phyloP scores from a whole-genome alignment of 371 early-diverging fungal species.

The Saksenaea oblongispora region DNA sequence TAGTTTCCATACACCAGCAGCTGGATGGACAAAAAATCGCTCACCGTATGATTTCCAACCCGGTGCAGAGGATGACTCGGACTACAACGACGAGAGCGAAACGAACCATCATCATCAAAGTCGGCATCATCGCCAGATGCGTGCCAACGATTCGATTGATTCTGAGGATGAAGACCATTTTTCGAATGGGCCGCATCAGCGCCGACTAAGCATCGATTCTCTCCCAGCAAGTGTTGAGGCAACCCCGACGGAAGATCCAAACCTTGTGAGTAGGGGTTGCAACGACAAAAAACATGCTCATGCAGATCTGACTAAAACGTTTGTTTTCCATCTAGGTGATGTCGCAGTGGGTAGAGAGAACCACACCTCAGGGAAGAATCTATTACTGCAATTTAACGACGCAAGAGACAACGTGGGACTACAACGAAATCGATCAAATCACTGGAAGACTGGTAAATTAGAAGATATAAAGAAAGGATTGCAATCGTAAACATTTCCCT shows the following conservation, averaged over 20 bases:
- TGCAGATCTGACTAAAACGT: not conserved
- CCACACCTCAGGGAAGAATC: slow-evolving; percentile 60
- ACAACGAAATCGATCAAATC: slow-evolving; percentile 39
- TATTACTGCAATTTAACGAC: slow-evolving; percentile 85
- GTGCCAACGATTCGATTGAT: not conserved
- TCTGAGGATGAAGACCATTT: slow-evolving; percentile 17
- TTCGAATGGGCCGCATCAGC: not conserved
- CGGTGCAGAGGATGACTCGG: not conserved
- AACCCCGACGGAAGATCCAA: not conserved
- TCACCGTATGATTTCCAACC: not conserved
- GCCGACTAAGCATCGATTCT: slow-evolving; percentile 5
- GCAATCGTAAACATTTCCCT: not conserved
- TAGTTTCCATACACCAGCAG: not conserved
- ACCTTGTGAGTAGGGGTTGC: not conserved
- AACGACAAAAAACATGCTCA: not conserved
- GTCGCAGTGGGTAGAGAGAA: slow-evolving; percentile 60
- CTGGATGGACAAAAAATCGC: not conserved
- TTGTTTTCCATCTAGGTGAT: slow-evolving; percentile 21
- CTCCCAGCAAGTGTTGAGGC: slow-evolving; percentile 4
- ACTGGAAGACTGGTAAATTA: slow-evolving; percentile 39
- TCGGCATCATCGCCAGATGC: not conserved
- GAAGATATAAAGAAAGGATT: not conserved
- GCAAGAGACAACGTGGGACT: slow-evolving; percentile 76
- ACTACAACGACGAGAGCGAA: not conserved
- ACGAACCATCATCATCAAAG: not conserved